Evolutionary conservation across 163 green algal genomes (phyloP), one percentile per base, ranked within the genome.

Genomic region (Prototheca cutis): DNA sequence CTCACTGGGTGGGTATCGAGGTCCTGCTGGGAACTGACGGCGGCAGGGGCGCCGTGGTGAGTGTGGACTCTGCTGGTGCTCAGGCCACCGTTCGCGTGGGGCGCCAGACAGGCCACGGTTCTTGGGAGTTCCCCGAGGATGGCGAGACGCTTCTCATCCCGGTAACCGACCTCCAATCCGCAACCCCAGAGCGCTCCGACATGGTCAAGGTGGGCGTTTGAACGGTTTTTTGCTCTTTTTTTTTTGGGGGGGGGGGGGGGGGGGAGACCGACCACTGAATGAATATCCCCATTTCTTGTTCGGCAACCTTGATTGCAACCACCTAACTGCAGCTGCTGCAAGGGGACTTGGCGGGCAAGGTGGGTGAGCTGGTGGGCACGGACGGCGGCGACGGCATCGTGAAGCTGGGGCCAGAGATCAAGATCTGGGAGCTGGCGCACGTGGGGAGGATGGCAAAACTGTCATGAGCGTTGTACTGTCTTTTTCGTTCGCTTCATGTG

Each of bases 371-470:
- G 40, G 80, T 90, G 36, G 73, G 68, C 6, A 79, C 84, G 28
- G 82, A 87, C 53, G 74, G 63, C 4, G 52, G 55, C 0, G 84
- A 91, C 25, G 82, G 61, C 30, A 82, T 89, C 65, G 69, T 89
- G 15, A 83, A 79, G 67, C 40, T 86, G 45, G 82, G 63, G 19
- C 58, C 59, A 4, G 74, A 80, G 25, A 70, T 75, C 33, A 74
- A 78, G 36, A 72, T 77, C 40, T 40, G 76, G 25, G 55, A 63
- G 28, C 53, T 82, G 21, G 58, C 59, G 3, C 7, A 58, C 31
- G 33, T 68, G 27, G 55, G 51, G 29, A n/a, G n/a, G n/a, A n/a
- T n/a, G n/a, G n/a, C n/a, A n/a, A n/a, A n/a, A n/a, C n/a, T n/a
- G n/a, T n/a, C n/a, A n/a, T n/a, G n/a, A n/a, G n/a, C n/a, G n/a